Base-by-base conservation (phyloP, 768 basidiomycete species). In the Lactifluus volemus region DNA sequence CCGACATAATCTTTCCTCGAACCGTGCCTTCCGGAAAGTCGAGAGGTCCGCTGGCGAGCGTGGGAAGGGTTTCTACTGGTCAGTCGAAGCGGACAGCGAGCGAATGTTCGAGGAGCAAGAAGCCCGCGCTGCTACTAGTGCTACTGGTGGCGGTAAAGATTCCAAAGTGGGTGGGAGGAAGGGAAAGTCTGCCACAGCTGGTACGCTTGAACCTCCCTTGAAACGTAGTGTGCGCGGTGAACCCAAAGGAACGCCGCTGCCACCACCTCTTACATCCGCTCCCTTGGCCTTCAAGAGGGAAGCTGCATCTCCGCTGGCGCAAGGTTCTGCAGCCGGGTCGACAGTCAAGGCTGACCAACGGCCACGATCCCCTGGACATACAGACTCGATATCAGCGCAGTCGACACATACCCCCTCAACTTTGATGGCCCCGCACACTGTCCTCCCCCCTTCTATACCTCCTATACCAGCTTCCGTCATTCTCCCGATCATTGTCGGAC, bases 41-140 rank as follows among this genome's bases (percentile, higher is more conserved):
- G 90, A 94, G 61, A 80, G 91, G 34, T 87, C 85, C 63, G 83
- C 85, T 6, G 89, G 92, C 60, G 91, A 89, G 76, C 81, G 88
- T 62, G 89, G 91, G 9, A 97, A 96, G 71, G 95, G 94, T 2
- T 92, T 86, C 65, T 92, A 93, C 65, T 98, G 95, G 95, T 87
- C 88, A 19, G 78, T 97, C 36, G 94, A 96, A 68, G 85, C 87
- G 48, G 80, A 83, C 58, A 79, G 79, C 69, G 81, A 84, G 55
- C 84, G 84, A 59, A 77, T 77, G 39, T 81, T 91, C 48, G 84
- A 86, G 69, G 86, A 88, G 63, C 86, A 87, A 67, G 86, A 88
- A 67, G 74, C 74, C 73, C 66, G 65, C 71, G 77, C 63, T 70
- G 75, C 69, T 66, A 73, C 47, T 15, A 59, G 42, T n/a, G 53